A percentile compares a stretch with the other conserved stretches of the same genome.
Evolutionary conservation across 805 yeast species (phyloP).

Genomic region (Yueomyces sinensis): DNA sequence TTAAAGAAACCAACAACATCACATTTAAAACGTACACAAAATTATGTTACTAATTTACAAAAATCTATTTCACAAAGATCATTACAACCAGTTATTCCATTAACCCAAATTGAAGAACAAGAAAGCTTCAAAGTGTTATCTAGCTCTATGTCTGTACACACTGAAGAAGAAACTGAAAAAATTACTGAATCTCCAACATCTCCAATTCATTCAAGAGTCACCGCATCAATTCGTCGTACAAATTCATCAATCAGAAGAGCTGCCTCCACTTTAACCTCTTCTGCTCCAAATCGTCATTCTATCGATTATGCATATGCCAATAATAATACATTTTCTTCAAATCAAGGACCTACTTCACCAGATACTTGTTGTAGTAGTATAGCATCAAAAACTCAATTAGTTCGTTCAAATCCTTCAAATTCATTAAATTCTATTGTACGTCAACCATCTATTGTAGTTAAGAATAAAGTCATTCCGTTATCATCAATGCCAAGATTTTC

Average conservation of each 20-base stretch:
- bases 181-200: background rate
- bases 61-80: conserved; percentile 15
- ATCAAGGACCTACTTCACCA: background rate
- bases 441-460: conserved; percentile 24
- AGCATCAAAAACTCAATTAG: conserved; percentile 5
- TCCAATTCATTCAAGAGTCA: conserved; percentile 3
- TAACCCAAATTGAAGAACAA: background rate
- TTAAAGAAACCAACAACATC: conserved; percentile 12
- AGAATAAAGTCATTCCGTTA: conserved; percentile 23
- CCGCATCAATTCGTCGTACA: conserved; percentile 20
- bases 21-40: conserved; percentile 18
- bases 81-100: conserved; percentile 7
- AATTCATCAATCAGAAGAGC: conserved; percentile 26
- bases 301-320: background rate
- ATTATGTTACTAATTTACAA: conserved; percentile 18
- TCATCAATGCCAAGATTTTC: conserved; percentile 19
- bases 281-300: conserved; percentile 1
- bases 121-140: background rate
- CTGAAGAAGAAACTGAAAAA: background rate
- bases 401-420: conserved; percentile 16
- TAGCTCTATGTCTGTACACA: background rate
- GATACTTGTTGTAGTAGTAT: conserved; percentile 1
- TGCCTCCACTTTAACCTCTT: conserved; percentile 20
- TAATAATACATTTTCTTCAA: conserved; percentile 2
- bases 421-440: conserved; percentile 18